A percentile compares a stretch with the other conserved stretches of the same genome.
These are phyloP conservation scores for Tolypocladium capitatum DNA, from an alignment of 2,329 filamentous ascomycete genomes.

Conservation along the genomic window DNA sequence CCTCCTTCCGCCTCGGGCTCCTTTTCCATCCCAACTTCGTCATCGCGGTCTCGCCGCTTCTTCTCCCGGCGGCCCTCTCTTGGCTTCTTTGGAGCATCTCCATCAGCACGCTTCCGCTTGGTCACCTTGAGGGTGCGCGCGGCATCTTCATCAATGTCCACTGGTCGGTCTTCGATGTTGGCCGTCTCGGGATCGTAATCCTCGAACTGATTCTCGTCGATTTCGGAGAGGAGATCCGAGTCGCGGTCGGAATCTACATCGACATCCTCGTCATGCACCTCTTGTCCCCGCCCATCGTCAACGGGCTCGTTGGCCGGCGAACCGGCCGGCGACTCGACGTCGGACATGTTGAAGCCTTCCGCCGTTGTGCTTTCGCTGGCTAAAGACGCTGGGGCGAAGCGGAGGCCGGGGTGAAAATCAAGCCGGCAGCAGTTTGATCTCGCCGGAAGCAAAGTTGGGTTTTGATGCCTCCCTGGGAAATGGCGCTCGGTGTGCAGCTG, in stretches of 20 bases:
- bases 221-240: conserved; percentile 50
- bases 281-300: conserved; percentile 28
- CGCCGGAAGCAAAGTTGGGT: background rate
- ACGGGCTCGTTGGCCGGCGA: conserved; percentile 22
- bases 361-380: background rate
- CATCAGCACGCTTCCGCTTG: conserved; percentile 52
- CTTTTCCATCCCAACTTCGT: conserved; percentile 34
- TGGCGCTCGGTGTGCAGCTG: background rate
- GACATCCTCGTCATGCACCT: conserved; percentile 26
- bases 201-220: conserved; percentile 57
- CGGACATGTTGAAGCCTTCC: conserved; percentile 26
- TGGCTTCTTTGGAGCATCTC: conserved; percentile 56
- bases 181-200: conserved; percentile 54
- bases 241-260: conserved; percentile 38
- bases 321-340: conserved; percentile 28
- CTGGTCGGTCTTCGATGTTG: conserved; percentile 48
- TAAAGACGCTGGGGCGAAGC: background rate
- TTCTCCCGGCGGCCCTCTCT: conserved; percentile 61
- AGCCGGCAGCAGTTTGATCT: background rate
- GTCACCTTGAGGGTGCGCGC: conserved; percentile 49
- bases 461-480: background rate
- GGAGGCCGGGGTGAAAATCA: background rate
- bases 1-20: conserved; percentile 30
- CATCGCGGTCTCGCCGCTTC: conserved; percentile 38
- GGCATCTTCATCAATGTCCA: conserved; percentile 55